A percentile compares a stretch with the other conserved stretches of the same genome.
phyloP scores from a whole-genome alignment of 805 yeast species.

The Nakazawaea ambrosiae region DNA sequence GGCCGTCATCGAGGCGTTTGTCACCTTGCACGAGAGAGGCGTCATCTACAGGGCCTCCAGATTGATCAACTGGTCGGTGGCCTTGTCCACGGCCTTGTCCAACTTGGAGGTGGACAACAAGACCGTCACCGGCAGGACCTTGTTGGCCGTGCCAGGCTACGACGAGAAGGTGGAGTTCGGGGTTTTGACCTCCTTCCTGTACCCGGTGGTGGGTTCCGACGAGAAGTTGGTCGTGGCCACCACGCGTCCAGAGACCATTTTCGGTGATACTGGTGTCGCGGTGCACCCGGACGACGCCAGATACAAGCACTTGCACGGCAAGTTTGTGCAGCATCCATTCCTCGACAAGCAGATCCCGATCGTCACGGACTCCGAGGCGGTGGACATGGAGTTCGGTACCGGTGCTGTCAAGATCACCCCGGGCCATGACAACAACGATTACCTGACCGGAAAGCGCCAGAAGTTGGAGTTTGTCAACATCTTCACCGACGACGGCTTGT shows the following conservation, averaged over 20 bases:
- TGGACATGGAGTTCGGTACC: constrained; percentile 99
- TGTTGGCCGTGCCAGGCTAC: constrained; percentile 82
- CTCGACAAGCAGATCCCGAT: constrained; percentile 81
- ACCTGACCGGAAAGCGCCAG: constrained; percentile 92
- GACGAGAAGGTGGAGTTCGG: constrained; percentile 91
- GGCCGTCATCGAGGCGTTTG: constrained; percentile 88
- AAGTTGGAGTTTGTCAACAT: constrained; percentile 83
- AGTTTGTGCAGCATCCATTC: constrained; percentile 86
- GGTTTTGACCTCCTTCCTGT: constrained; percentile 92
- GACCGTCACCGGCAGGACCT: constrained; percentile 75
- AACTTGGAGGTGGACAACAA: constrained; percentile 95
- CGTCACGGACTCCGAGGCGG: constrained; percentile 85
- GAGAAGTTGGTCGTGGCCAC: constrained; percentile 92
- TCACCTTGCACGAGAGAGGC: constrained; percentile 88
- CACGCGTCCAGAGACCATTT: constrained; percentile 97
- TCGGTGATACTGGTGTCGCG: constrained; percentile 97
- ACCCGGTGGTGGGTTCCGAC: constrained; percentile 76
- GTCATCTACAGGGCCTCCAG: constrained; percentile 90
- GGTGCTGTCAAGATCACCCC: constrained; percentile 99
- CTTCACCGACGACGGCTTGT: constrained; percentile 82
- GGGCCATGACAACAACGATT: constrained; percentile 97
- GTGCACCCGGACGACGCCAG: constrained; percentile 94
- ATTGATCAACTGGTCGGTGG: constrained; percentile 94
- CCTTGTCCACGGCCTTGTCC: constrained; percentile 90
- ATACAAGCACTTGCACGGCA: constrained; percentile 92